These are phyloP conservation scores for Tinospora cordifolia DNA, from an alignment of 164 flowering plant species.

Conservation along the genomic window DNA sequence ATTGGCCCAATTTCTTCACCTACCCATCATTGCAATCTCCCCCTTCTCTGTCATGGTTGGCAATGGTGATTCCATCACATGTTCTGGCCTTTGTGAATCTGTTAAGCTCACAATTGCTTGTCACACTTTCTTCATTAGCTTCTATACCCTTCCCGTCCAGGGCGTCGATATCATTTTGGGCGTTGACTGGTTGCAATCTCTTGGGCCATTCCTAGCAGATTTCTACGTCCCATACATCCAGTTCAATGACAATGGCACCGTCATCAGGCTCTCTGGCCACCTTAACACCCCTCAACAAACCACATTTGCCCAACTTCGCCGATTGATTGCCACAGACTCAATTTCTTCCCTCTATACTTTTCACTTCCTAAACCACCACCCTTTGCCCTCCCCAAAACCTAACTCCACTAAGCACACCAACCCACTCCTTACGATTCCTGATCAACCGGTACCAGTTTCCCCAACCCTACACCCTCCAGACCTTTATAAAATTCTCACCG, in stretches of 20 bases:
- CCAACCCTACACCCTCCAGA: background rate
- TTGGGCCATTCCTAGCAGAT: too few relatives aligned
- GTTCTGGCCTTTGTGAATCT: too few relatives aligned
- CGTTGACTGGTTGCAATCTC: background rate
- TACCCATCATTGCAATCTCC: too few relatives aligned
- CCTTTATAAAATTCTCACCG: background rate
- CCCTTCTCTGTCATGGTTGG: background rate
- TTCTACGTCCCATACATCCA: background rate
- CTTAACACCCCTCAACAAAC: background rate
- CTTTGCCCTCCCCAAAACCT: too few relatives aligned
- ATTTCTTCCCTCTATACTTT: background rate
- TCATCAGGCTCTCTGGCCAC: background rate
- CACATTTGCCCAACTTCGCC: background rate
- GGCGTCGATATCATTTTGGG: background rate
- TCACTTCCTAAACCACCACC: too few relatives aligned
- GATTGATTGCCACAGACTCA: background rate
- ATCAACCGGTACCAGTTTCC: background rate
- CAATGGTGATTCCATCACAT: background rate
- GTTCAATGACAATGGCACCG: background rate
- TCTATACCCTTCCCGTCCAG: too few relatives aligned
- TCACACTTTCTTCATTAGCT: background rate
- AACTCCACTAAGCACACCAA: background rate
- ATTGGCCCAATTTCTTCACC: too few relatives aligned
- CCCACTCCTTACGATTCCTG: background rate
- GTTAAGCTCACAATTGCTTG: background rate